Evolutionary conservation across 2,329 filamentous ascomycete genomes (phyloP).

Genomic region (Hansfordia pulvinata): DNA sequence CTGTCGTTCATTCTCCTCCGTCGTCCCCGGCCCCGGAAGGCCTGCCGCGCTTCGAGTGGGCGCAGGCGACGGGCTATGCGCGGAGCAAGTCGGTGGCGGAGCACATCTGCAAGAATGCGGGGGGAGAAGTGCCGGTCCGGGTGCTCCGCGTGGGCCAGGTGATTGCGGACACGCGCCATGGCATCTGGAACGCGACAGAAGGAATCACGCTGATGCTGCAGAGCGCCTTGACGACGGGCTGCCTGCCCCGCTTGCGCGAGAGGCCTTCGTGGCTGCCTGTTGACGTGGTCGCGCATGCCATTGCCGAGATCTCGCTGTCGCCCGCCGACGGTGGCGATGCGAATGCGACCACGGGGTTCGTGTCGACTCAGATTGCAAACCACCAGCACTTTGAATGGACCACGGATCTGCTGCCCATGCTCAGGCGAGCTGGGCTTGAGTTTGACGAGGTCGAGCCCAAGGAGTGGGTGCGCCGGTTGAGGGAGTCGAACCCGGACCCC

Average conservation of each 20-base stretch:
- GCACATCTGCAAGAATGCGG: conserved; percentile 21
- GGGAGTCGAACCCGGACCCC: conserved; percentile 28
- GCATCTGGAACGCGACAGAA: conserved; percentile 36
- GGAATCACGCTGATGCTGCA: conserved; percentile 38
- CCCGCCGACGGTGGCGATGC: too few species aligned
- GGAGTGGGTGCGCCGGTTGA: conserved; percentile 29
- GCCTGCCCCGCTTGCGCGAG: conserved; percentile 30
- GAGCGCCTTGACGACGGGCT: conserved; percentile 25
- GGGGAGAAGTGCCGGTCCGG: conserved; percentile 16
- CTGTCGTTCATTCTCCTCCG: conserved; percentile 21
- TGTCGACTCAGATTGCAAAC: conserved; percentile 35
- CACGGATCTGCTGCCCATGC: conserved; percentile 31
- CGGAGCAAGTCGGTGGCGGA: conserved; percentile 27
- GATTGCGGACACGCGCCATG: conserved; percentile 29
- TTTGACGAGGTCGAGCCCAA: conserved; percentile 28
- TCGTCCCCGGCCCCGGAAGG: conserved; percentile 19
- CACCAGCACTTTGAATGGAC: conserved; percentile 34
- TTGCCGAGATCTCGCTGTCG: conserved; percentile 23
- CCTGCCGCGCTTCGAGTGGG: conserved; percentile 19
- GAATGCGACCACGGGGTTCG: too few species aligned
- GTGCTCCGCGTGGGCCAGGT: conserved; percentile 36
- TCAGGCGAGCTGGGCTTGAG: conserved; percentile 25
- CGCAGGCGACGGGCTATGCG: conserved; percentile 27
- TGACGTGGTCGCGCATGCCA: conserved; percentile 25
- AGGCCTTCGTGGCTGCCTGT: conserved; percentile 30